Conservation (phyloP, 2,329 filamentous ascomycete genomes). For the Botryotinia narcissicola region DNA sequence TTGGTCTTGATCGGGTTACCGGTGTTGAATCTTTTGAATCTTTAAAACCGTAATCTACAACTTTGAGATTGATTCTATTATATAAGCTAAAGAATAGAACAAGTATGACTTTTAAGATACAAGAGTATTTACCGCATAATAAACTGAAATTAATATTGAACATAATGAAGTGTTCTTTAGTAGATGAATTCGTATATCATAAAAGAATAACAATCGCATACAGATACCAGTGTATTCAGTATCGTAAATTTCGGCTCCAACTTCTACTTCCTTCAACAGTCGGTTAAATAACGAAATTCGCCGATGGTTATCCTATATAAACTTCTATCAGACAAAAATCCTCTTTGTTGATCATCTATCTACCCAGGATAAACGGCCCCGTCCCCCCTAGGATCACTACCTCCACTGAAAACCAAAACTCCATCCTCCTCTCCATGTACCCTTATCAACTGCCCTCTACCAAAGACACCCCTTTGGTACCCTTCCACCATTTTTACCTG, state of each 20-base stretch:
- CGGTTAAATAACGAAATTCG: background rate
- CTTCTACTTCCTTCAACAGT: background rate
- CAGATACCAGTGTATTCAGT: background rate
- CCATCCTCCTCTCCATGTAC: conserved; percentile 63
- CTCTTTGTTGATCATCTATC: background rate
- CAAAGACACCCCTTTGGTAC: conserved; percentile 68
- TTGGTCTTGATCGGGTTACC: background rate
- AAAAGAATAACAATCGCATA: background rate
- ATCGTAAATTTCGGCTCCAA: background rate
- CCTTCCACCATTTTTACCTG: conserved; percentile 66
- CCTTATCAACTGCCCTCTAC: conserved; percentile 82
- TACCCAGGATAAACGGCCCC: conserved; percentile 60
- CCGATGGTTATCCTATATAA: too few relatives aligned
- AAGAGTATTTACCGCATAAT: too few relatives aligned
- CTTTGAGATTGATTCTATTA: too few relatives aligned
- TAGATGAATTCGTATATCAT: background rate
- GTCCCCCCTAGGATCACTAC: conserved; percentile 85
- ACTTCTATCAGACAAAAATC: too few relatives aligned
- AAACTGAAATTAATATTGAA: background rate
- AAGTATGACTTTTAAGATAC: too few relatives aligned
- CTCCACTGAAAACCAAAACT: conserved; percentile 77
- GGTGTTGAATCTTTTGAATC: background rate
- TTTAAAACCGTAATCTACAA: too few relatives aligned
- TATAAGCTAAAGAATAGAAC: too few relatives aligned
- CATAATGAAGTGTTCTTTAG: background rate